These are phyloP conservation scores for Stenocarpella maydis DNA, from an alignment of 2,329 filamentous ascomycete genomes.

Conservation along the genomic window DNA sequence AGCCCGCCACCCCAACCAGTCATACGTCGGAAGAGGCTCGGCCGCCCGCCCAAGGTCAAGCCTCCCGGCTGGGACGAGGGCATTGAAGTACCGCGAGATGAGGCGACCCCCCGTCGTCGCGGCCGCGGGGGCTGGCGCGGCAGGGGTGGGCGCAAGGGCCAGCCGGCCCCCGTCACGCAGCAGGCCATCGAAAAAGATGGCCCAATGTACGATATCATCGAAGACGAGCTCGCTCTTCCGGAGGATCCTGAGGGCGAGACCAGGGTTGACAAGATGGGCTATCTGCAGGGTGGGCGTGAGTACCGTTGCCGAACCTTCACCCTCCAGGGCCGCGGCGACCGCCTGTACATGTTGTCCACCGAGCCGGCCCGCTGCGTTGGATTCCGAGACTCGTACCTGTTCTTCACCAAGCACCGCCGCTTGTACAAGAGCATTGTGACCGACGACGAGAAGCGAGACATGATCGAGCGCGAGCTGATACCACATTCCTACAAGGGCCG, in stretches of 20 bases:
- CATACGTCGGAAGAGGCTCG: slow-evolving; percentile 79
- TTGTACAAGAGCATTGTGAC: slow-evolving; percentile 98
- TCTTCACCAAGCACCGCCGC: slow-evolving; percentile 97
- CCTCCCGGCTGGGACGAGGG: slow-evolving; percentile 80
- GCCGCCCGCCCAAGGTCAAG: slow-evolving; percentile 84
- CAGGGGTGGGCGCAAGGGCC: slow-evolving; percentile 71
- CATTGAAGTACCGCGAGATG: slow-evolving; percentile 64
- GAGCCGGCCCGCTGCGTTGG: slow-evolving; percentile 96
- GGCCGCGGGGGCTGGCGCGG: slow-evolving; percentile 77
- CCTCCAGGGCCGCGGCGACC: slow-evolving; percentile 80
- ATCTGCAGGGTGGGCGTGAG: slow-evolving; percentile 83
- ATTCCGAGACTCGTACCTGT: slow-evolving; percentile 97
- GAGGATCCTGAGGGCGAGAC: slow-evolving; percentile 88
- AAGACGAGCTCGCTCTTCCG: slow-evolving; percentile 91
- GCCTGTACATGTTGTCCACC: slow-evolving; percentile 98
- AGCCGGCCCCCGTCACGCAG: slow-evolving; percentile 78
- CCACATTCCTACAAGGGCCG: slow-evolving; percentile 98
- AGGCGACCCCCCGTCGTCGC: slow-evolving; percentile 66
- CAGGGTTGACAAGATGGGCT: slow-evolving; percentile 91
- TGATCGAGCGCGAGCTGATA: slow-evolving; percentile 95
- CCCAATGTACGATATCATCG: slow-evolving; percentile 85
- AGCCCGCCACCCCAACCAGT: slow-evolving; percentile 67
- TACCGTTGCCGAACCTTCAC: slow-evolving; percentile 97
- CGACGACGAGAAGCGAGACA: slow-evolving; percentile 94
- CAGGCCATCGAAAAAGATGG: slow-evolving; percentile 94